Evolutionary conservation across 1,284 basidiomycete genomes (phyloP), one percentile per base, ranked within the genome.

Genomic region (Cryptococcus amylolentus): DNA sequence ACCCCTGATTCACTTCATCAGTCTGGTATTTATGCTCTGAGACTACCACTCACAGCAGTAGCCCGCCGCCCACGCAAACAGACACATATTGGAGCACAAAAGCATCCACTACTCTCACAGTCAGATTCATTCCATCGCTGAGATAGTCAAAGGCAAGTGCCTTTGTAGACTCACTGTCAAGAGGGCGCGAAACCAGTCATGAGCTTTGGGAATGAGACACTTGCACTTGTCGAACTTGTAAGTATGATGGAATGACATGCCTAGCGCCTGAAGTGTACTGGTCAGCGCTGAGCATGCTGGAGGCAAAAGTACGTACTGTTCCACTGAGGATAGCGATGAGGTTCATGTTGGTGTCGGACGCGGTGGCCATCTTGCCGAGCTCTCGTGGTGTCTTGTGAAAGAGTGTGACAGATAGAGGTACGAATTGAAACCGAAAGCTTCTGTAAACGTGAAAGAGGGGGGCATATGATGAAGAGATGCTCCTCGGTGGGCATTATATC

Each of bases 171-270:
- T 51, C 23, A 69, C 68, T 1, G 64, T 68, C 26, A 71, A 52
- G 12, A 69, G 51, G 4, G 61, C 58, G 27, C 67, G 40, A 40
- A 69, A 69, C 69, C 69, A 71, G 14, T 69, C 69, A 49, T 68
- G 68, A 44, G 51, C 58, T n/a, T 56, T 58, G 1, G 69, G 69
- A 5, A 67, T 50, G 14, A 71, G 53, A 44, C 67, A 71, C 37
- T 56, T 57, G 41, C 66, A 69, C 26, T 48, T 43, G 51, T 71
- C 69, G 42, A 68, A 65, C 26, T 63, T 64, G 50, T 60, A 69
- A 1, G 64, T 62, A 38, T 71, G 69, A 27, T 62, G 60, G 3
- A 50, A 41, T 7, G 60, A 47, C 53, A 62, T 64, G 16, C 35
- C 42, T 10, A 66, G 40, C 7, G 59, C 57, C 68, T 69, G 47